These are phyloP conservation scores for Fusarium odoratissimum DNA, from an alignment of 2,329 filamentous ascomycete species.

Conservation along the genomic window DNA sequence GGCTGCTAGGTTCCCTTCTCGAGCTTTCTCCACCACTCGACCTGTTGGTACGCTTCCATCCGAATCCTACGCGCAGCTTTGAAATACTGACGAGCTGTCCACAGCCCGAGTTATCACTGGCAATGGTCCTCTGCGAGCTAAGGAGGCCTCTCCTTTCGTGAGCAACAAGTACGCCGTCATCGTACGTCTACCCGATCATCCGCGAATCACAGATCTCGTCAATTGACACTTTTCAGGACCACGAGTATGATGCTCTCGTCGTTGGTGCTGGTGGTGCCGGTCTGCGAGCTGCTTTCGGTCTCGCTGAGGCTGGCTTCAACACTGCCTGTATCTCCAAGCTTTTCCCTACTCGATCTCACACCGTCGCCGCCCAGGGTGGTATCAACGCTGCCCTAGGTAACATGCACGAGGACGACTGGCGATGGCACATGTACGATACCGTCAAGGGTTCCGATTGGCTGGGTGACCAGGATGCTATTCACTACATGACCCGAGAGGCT, in stretches of 20 bases:
- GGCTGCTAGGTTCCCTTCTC: constrained; percentile 71
- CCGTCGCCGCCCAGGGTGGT: constrained; percentile 83
- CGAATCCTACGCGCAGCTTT: constrained; percentile 8
- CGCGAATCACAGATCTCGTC: constrained; percentile 12
- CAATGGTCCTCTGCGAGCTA: constrained; percentile 87
- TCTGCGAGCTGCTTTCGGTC: constrained; percentile 84
- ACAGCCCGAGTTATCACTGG: constrained; percentile 82
- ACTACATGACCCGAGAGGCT: constrained; percentile 98
- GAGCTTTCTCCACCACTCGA: constrained; percentile 89
- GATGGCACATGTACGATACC: constrained; percentile 99
- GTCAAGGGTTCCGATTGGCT: constrained; percentile 99
- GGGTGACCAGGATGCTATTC: constrained; percentile 96
- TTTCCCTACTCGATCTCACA: constrained; percentile 87
- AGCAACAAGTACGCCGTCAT: constrained; percentile 95
- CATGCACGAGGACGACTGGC: constrained; percentile 99
- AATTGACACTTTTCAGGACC: constrained; percentile 70
- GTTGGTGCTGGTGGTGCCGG: constrained; percentile 86
- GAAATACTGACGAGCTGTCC: constrained; percentile 26
- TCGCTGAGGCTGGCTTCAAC: constrained; percentile 90
- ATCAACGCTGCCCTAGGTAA: constrained; percentile 92
- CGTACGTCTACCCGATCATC: constrained; percentile 63
- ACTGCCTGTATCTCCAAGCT: constrained; percentile 89
- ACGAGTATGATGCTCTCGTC: constrained; percentile 98
- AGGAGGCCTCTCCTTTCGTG: constrained; percentile 89
- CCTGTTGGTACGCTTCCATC: constrained; percentile 72